A percentile compares a stretch with the other conserved stretches of the same genome.
Evolutionary conservation across 2,329 filamentous ascomycete genomes (phyloP).

Genomic region (Harringtonia aguacate): DNA sequence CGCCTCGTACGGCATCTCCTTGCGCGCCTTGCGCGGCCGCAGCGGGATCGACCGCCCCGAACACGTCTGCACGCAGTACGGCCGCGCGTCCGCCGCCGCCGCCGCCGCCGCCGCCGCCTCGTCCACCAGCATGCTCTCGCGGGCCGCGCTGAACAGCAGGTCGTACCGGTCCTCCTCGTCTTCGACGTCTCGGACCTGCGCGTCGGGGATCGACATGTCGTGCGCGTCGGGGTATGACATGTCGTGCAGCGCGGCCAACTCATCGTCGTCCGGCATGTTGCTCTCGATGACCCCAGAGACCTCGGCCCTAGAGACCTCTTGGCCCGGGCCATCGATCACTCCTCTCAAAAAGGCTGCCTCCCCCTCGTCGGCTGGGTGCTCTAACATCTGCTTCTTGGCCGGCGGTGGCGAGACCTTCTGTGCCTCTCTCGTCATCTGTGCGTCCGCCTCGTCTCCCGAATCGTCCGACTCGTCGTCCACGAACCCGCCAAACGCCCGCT

Average conservation of each 20-base stretch:
- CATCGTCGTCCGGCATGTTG: too few species aligned
- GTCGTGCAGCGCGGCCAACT: too few species aligned
- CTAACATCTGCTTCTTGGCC: conserved; percentile 3
- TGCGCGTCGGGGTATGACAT: not conserved
- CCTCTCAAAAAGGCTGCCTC: not conserved
- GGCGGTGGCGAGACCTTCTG: not conserved
- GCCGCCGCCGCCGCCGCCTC: too few species aligned
- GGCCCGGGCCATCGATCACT: too few species aligned
- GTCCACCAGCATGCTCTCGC: not conserved
- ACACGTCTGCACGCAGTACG: conserved; percentile 27
- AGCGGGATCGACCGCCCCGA: conserved; percentile 47
- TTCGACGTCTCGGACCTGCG: not conserved
- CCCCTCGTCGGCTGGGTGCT: not conserved
- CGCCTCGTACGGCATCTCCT: conserved; percentile 48
- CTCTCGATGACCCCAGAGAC: too few species aligned
- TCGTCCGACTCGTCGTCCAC: conserved; percentile 11
- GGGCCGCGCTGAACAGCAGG: conserved; percentile 7
- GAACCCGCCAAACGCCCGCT: conserved; percentile 9
- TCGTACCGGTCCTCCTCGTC: conserved; percentile 12
- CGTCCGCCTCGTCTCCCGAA: not conserved
- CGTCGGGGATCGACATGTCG: conserved; percentile 3
- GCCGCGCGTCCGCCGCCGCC: not conserved
- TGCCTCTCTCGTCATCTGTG: not conserved
- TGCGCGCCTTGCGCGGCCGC: conserved; percentile 36
- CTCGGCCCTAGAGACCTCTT: too few species aligned